These are phyloP conservation scores for Coniophora puteana DNA, from an alignment of 1,284 basidiomycete genomes.

Conservation along the genomic window DNA sequence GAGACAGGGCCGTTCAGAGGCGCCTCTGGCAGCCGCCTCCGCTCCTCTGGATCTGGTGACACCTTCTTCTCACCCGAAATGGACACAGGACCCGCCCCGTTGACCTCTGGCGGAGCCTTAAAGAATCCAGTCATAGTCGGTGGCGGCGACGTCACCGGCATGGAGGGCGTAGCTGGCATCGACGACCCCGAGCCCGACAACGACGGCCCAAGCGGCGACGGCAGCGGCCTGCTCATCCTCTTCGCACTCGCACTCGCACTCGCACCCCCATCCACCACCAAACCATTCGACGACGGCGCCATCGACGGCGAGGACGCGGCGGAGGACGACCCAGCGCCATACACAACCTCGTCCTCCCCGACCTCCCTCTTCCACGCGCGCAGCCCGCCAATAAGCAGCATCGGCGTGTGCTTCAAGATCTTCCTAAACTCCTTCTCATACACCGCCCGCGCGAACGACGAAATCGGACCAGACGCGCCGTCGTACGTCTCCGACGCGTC, in stretches of 20 bases:
- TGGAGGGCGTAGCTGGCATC: too few species aligned
- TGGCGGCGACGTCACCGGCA: background rate
- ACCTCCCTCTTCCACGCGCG: constrained; percentile 78
- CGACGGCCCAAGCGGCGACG: too few species aligned
- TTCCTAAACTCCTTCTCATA: constrained; percentile 73
- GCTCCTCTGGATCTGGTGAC: too few species aligned
- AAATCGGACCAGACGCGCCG: constrained; percentile 46
- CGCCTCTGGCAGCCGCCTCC: too few species aligned
- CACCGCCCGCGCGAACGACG: constrained; percentile 63
- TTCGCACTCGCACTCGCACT: too few species aligned
- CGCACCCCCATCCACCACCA: too few species aligned
- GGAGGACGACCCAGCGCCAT: constrained; percentile 20
- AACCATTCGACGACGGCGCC: background rate
- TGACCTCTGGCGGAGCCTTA: background rate
- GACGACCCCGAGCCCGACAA: too few species aligned
- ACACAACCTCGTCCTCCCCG: constrained; percentile 44
- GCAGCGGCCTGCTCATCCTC: too few species aligned
- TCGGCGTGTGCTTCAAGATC: constrained; percentile 73
- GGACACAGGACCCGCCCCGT: too few species aligned
- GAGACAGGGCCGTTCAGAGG: too few species aligned
- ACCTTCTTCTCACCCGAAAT: too few species aligned
- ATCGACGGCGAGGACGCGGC: background rate
- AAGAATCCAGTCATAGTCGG: background rate
- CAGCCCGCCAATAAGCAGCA: constrained; percentile 84
- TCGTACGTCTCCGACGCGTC: constrained; percentile 60